A percentile compares a stretch with the other conserved stretches of the same genome.
phyloP scores from a whole-genome alignment of 2,329 filamentous ascomycete genomes.

The Sarocladiaceae sp. region DNA sequence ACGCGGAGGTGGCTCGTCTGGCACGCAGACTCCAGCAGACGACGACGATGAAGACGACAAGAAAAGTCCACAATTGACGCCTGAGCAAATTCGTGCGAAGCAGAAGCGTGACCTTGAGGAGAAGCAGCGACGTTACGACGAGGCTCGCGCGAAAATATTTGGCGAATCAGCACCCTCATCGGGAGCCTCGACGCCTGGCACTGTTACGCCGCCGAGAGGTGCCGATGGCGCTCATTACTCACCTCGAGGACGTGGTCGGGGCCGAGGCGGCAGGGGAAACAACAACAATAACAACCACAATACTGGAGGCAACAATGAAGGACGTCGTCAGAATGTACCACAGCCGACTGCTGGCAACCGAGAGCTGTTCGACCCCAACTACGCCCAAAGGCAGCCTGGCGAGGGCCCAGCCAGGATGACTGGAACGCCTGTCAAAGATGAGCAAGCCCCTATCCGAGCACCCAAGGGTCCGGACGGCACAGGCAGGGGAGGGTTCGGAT shows the following conservation, averaged over 20 bases:
- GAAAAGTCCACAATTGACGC: conserved; percentile 59
- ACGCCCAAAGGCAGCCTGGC: conserved; percentile 53
- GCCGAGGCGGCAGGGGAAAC: conserved; percentile 25
- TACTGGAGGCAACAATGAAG: conserved; percentile 18
- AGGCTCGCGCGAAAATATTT: conserved; percentile 83
- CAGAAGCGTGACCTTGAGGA: conserved; percentile 79
- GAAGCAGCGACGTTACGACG: conserved; percentile 86
- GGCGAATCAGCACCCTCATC: conserved; percentile 56
- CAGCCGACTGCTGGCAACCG: conserved; percentile 30
- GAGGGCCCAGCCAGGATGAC: conserved; percentile 29
- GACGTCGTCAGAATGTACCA: conserved; percentile 23
- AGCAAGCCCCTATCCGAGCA: conserved; percentile 65
- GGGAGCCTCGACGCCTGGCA: conserved; percentile 58
- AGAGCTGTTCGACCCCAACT: conserved; percentile 76
- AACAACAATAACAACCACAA: conserved; percentile 24
- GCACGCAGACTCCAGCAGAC: conserved; percentile 43
- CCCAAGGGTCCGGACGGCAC: conserved; percentile 76
- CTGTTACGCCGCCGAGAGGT: conserved; percentile 50
- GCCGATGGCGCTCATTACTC: conserved; percentile 23
- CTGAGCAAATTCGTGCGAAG: conserved; percentile 73
- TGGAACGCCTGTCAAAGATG: conserved; percentile 49
- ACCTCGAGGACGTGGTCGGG: conserved; percentile 40
- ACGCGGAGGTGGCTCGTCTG: conserved; percentile 47
- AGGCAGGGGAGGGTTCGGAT: conserved; percentile 75
- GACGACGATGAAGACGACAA: conserved; percentile 63